Base-by-base conservation (phyloP, 2,329 filamentous ascomycete species). In the Aspergillus udagawae region DNA sequence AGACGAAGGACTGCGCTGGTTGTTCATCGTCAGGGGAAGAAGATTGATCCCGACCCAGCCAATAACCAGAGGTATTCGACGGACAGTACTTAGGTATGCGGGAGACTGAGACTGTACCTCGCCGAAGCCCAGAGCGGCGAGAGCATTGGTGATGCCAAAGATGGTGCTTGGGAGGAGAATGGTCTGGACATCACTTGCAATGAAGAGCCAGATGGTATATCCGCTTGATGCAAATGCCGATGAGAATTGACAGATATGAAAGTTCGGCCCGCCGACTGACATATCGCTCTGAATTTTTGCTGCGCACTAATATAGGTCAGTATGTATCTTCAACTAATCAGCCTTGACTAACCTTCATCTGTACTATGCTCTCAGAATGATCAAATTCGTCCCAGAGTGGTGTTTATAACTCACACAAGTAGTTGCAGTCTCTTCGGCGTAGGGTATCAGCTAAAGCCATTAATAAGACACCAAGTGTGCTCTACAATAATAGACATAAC, bases 21-120 rank as follows among this genome's bases (percentile, higher is more conserved):
- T 79, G 35, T 70, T 68, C 20, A 77, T 66, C 51, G 67, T 67
- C 58, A 74, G 75, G 29, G 72, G 61, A 23, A 75, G 57, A 3
- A 70, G 63, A 35, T 69, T 72, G 5, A 63, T 55, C 58, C 67
- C 70, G 28, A 55, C 60, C 42, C 58, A 67, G 23, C 44, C 21
- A 23, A 47, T 23, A 23, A 23, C 17, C 10, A 25, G 12, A 25
- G 44, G 44, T 14, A 23, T 47, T 25, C 23, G 23, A 12, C 12
- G 23, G 44, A 27, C 23, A 1, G 14, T 47, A 23, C 27, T 14
- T 7, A 23, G 14, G 44, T 27, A 47, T 7, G 10, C 4, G 21
- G 44, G 4, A 23, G 5, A 7, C 6, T 17, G 32, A 23, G 9
- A 25, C 21, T 47, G 20, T 3, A 14, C 5, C 12, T 12, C 10